These are phyloP conservation scores for Fragaria ananassa DNA, from an alignment of 306 rosid species.

Conservation along the genomic window DNA sequence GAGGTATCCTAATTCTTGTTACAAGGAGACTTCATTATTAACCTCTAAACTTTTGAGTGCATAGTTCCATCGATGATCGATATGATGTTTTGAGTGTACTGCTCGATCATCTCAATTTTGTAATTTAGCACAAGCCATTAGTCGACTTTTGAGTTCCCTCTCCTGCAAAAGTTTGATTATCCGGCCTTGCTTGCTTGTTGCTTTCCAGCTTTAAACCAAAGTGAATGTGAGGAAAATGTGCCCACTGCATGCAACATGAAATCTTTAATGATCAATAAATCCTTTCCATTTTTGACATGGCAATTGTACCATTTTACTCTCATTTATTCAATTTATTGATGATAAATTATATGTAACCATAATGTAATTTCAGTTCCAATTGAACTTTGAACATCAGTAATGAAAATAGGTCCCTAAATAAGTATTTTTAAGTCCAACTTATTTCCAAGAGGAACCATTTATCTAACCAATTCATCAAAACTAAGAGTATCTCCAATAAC, in stretches of 20 bases:
- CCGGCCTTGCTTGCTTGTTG: conserved; percentile 58
- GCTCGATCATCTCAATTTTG: background rate
- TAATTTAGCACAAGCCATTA: conserved; percentile 51
- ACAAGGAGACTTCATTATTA: conserved; percentile 34
- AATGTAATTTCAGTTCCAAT: background rate
- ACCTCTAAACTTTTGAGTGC: conserved; percentile 32
- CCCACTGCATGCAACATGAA: conserved; percentile 67
- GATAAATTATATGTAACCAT: background rate
- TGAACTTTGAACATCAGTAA: background rate
- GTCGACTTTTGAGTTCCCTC: conserved; percentile 53
- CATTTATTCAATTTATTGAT: background rate
- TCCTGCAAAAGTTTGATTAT: conserved; percentile 37
- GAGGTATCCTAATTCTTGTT: conserved; percentile 16
- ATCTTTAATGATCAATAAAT: background rate
- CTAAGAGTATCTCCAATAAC: too few relatives aligned
- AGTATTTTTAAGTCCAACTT: too few relatives aligned
- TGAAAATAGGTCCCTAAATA: too few relatives aligned
- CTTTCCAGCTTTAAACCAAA: conserved; percentile 89
- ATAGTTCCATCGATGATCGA: background rate
- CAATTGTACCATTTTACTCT: background rate
- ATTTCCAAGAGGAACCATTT: background rate
- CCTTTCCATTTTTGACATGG: background rate
- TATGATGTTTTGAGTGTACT: background rate
- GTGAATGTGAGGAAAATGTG: conserved; percentile 97
- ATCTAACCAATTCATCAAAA: background rate